Conservation (phyloP, 2,329 filamentous ascomycete genomes). For the Fusarium albosuccineum region DNA sequence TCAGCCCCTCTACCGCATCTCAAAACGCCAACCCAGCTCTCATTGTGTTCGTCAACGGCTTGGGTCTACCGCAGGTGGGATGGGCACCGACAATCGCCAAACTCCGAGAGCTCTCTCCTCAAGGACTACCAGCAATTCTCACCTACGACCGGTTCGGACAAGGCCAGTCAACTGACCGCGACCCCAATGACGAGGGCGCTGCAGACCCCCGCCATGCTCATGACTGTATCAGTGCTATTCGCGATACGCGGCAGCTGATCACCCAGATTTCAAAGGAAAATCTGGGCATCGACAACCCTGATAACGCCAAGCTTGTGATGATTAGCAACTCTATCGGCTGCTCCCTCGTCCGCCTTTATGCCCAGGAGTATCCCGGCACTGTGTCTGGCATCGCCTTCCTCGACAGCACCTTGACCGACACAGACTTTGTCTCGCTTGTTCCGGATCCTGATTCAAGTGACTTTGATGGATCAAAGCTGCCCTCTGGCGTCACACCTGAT, state of each 20-base stretch:
- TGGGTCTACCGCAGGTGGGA: conserved; percentile 34
- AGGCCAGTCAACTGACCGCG: conserved; percentile 58
- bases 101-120: background rate
- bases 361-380: conserved; percentile 58
- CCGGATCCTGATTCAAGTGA: conserved; percentile 64
- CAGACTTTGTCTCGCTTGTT: conserved; percentile 66
- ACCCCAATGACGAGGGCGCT: conserved; percentile 58
- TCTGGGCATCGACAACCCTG: background rate
- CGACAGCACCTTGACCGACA: conserved; percentile 70
- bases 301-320: conserved; percentile 19
- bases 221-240: conserved; percentile 56
- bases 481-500: conserved; percentile 19
- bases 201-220: conserved; percentile 58
- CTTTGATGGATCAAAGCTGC: conserved; percentile 55
- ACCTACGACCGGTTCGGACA: conserved; percentile 72
- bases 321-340: conserved; percentile 43
- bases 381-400: conserved; percentile 64
- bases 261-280: conserved; percentile 16
- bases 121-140: conserved; percentile 56
- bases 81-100: conserved; percentile 31
- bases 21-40: background rate
- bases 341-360: conserved; percentile 63
- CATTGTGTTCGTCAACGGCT: conserved; percentile 43
- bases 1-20: background rate
- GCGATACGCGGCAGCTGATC: conserved; percentile 37